Percentiles rank a stretch among this genome's conserved stretches.
Conservation (phyloP, 192 early-diverging fungal genomes). For the Tieghemiomyces parasiticus region DNA sequence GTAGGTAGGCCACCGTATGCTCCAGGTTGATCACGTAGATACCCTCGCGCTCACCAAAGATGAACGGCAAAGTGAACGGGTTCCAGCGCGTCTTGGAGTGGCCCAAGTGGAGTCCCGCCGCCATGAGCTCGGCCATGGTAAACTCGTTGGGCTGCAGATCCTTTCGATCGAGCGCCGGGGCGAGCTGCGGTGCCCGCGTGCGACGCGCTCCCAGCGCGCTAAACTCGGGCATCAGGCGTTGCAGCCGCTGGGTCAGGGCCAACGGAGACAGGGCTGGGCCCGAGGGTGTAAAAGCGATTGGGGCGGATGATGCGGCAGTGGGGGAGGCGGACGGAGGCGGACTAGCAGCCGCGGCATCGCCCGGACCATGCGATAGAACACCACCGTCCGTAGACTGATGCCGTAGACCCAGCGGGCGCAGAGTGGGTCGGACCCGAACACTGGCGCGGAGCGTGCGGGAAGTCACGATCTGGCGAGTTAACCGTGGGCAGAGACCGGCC, state of each 20-base stretch:
- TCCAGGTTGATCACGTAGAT: conserved; percentile 91
- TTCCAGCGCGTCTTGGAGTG: conserved; percentile 66
- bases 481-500: no score
- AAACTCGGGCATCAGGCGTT: conserved; percentile 13
- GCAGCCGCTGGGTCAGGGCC: conserved; percentile 10
- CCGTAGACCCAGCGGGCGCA: no score
- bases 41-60: conserved; percentile 77
- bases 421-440: no score
- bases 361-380: no score
- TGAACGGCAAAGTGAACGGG: conserved; percentile 65
- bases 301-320: no score
- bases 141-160: conserved; percentile 19
- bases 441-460: no score
- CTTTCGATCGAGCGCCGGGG: conserved; percentile 5
- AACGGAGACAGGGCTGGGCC: background rate
- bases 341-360: no score
- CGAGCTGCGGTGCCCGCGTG: background rate
- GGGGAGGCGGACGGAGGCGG: no score
- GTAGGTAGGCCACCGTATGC: conserved; percentile 67
- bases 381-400: no score
- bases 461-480: no score
- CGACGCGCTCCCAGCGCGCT: conserved; percentile 11
- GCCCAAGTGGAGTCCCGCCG: conserved; percentile 81
- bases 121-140: conserved; percentile 51
- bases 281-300: no score